phyloP scores from a whole-genome alignment of 495 filamentous ascomycete genomes.

The Penicillium nucicola region DNA sequence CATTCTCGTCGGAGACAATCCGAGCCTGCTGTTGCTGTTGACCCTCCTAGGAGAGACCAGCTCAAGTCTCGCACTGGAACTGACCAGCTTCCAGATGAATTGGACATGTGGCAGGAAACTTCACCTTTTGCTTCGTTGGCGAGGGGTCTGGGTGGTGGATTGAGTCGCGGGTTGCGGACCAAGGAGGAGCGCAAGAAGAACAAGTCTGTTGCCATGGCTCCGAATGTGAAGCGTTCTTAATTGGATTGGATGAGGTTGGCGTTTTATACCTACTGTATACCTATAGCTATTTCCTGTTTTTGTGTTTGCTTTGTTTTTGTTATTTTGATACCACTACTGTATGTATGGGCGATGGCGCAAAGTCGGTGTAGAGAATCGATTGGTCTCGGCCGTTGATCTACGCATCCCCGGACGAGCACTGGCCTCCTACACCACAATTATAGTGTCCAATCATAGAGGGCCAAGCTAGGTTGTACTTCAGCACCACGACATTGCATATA shows the following conservation, averaged over 20 bases:
- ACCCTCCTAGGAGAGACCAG: constrained; percentile 8
- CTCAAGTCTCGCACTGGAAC: constrained; percentile 6
- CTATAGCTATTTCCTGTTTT: not conserved
- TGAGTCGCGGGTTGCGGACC: constrained; percentile 36
- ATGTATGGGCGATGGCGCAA: no score
- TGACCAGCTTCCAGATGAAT: constrained; percentile 31
- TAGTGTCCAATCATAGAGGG: constrained; percentile 5
- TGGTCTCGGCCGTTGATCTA: no score
- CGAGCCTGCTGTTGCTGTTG: constrained; percentile 10
- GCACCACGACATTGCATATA: no score
- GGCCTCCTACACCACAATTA: constrained; percentile 3
- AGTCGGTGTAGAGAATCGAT: no score
- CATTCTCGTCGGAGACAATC: constrained; percentile 22
- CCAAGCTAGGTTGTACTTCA: no score
- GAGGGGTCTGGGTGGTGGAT: constrained; percentile 41
- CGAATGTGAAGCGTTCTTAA: constrained; percentile 4
- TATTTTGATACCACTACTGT: not conserved
- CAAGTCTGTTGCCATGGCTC: constrained; percentile 14
- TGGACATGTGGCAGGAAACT: constrained; percentile 38
- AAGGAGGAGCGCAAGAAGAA: constrained; percentile 33
- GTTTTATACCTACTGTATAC: not conserved
- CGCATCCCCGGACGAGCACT: constrained; percentile 4
- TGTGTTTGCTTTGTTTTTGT: no score
- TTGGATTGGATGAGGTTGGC: not conserved
- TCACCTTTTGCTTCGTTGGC: constrained; percentile 48